phyloP scores from a whole-genome alignment of 1,284 basidiomycete genomes.

The Ustilago esculenta region DNA sequence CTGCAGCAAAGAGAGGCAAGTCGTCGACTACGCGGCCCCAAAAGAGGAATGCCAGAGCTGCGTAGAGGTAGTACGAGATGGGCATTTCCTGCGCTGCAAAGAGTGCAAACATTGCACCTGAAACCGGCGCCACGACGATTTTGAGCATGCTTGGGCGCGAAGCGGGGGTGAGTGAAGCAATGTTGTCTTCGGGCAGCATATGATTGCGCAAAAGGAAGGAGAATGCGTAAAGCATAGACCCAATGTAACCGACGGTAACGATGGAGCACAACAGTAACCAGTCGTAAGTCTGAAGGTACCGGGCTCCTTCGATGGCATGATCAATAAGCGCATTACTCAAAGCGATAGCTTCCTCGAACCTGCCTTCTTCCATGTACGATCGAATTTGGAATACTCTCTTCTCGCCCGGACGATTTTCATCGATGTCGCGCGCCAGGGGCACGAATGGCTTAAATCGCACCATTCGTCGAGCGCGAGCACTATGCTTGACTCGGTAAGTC shows the following conservation, averaged over 20 bases:
- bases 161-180: background rate
- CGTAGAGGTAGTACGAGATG: conserved; percentile 80
- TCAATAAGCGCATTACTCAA: conserved; percentile 73
- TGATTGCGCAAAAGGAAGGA: conserved; percentile 58
- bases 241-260: conserved; percentile 78
- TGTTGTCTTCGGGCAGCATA: conserved; percentile 27
- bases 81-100: conserved; percentile 77
- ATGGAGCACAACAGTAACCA: conserved; percentile 77
- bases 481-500: conserved; percentile 80
- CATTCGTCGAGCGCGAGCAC: conserved; percentile 36
- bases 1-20: conserved; percentile 23
- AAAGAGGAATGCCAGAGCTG: conserved; percentile 79
- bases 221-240: conserved; percentile 73
- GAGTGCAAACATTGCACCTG: conserved; percentile 61
- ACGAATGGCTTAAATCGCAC: conserved; percentile 47
- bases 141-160: conserved; percentile 14
- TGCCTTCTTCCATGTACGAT: conserved; percentile 56
- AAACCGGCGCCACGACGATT: conserved; percentile 18
- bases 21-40: conserved; percentile 67
- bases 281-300: conserved; percentile 87
- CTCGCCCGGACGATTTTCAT: conserved; percentile 67
- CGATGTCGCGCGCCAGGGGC: conserved; percentile 8
- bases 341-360: conserved; percentile 72
- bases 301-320: conserved; percentile 74
- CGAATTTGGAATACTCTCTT: conserved; percentile 65